Evolutionary conservation across 2,329 filamentous ascomycete species (phyloP).

Genomic region (Aspergillus persii): DNA sequence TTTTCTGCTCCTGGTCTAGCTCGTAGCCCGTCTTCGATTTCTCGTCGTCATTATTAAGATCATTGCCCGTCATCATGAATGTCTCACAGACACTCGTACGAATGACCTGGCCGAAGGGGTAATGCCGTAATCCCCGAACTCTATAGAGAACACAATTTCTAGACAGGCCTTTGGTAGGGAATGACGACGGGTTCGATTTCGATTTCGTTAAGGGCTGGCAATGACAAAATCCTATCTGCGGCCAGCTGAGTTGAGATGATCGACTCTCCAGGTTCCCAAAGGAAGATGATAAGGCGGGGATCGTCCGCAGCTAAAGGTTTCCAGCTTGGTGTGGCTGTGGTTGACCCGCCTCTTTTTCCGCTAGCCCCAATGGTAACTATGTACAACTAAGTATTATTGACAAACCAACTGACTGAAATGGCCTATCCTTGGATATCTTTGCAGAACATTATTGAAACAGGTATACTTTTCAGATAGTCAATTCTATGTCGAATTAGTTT

Average conservation of each 20-base stretch:
- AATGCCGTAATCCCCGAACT: background rate
- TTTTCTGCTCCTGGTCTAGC: background rate
- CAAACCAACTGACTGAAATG: background rate
- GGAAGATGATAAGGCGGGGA: background rate
- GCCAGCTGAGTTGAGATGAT: background rate
- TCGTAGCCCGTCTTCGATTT: constrained; percentile 17
- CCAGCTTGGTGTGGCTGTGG: background rate
- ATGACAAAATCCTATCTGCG: background rate
- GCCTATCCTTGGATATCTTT: background rate
- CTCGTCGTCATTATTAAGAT: constrained; percentile 7
- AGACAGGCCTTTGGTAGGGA: background rate
- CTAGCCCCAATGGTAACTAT: background rate
- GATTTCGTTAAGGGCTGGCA: background rate
- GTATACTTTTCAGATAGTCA: background rate
- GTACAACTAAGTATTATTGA: background rate
- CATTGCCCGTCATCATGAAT: background rate
- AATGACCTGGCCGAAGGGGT: too few relatives aligned
- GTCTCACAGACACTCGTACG: background rate
- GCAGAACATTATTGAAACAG: background rate
- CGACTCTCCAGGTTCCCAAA: background rate
- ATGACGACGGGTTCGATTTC: background rate
- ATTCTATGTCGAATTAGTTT: background rate
- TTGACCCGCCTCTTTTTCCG: background rate
- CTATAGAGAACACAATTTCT: background rate
- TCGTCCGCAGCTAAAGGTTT: background rate